Base-by-base conservation (phyloP, 2,329 filamentous ascomycete genomes). In the Fusarium sublunatum region DNA sequence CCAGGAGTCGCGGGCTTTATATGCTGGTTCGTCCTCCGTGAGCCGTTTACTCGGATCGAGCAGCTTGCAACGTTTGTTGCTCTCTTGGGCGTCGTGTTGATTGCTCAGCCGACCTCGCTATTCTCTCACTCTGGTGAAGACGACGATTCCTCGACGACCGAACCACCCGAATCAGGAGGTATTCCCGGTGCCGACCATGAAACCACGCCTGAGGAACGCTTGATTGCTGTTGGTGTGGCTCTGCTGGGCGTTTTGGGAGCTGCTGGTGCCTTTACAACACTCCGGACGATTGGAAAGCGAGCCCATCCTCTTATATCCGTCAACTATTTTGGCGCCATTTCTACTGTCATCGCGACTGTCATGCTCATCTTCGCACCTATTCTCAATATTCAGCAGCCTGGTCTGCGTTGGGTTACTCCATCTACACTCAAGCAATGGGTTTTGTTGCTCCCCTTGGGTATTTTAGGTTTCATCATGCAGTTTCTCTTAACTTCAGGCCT, bases 301-400 rank as follows among this genome's bases (percentile, higher is more conserved):
- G 90, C 91, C 0, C 92, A 96, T 72, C 86, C 93, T 0, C 80
- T 97, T n/a, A 87, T 96, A 54, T 90, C 86, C 2, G 91, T 96
- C 53, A 96, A 92, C 70, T 96, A 93, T 76, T 96, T 97, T 71
- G 87, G 88, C 4, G 79, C 81, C 0, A 89, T 86, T 78, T 91
- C 89, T 68, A 89, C 86, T 0, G 68, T 93, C 3, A 87, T 96
- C 43, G 88, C 88, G 39, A 72, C 83, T 2, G 67, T 86, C 1
- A 85, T 85, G 28, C 84, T 96, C 64, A 77, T 81, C 2, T 81
- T 81, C 5, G 80, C 78, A 0, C 79, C 83, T 15, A 34, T 74
- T n/a, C 73, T 81, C 44, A 69, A 79, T 58, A 72, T 83, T 44
- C 76, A 73, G 22, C 81, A 83, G 62, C 83, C 82, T 5, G 77